Base-by-base conservation (phyloP, 2,329 filamentous ascomycete species). In the Sporothrix luriei region DNA sequence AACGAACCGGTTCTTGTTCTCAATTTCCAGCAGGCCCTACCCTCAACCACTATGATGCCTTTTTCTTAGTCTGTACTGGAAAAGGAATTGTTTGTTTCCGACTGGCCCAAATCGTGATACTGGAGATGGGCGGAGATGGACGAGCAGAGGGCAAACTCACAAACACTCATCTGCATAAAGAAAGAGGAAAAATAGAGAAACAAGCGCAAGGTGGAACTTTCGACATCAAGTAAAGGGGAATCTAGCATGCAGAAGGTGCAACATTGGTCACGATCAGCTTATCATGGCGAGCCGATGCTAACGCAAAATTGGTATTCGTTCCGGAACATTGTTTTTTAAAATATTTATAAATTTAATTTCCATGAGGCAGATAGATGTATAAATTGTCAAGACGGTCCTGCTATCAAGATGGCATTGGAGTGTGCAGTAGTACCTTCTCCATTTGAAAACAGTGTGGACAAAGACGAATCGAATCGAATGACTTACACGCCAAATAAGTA, bases 261-360 rank as follows among this genome's bases (percentile, higher is more conserved):
- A n/a, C 38, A 33, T 65, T 40, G 67, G 46, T 62, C 66, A 33
- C 40, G 40, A 54, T 57, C 68, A 65, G 68, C 68, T 69, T 57
- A 38, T 38, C 68, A 49, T 54, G 68, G 33, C 68, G 13, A 33
- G 49, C 43, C 24, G 68, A 54, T 55, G 59, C 65, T 65, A 38
- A 64, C 66, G 54, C 62, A 70, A 46, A 48, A 38, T 33, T 51
- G 33, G 51, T 19, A 26, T 16, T 29, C 21, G 14, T 38, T 29
- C 43, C 43, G 13, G 43, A 14, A 43, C 40, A 43, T 43, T 10
- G 16, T 49, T 3, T 65, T n/a, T 29, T 33, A 33, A 38, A 2
- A 38, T 51, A 38, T 65, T 65, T n/a, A 51, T 13, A 16, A 11
- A 2, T 51, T 21, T 51, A 49, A n/a, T 38, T 64, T 46, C 1